Conservation (phyloP, 2,329 filamentous ascomycete species). For the Stachybotrys chartarum region DNA sequence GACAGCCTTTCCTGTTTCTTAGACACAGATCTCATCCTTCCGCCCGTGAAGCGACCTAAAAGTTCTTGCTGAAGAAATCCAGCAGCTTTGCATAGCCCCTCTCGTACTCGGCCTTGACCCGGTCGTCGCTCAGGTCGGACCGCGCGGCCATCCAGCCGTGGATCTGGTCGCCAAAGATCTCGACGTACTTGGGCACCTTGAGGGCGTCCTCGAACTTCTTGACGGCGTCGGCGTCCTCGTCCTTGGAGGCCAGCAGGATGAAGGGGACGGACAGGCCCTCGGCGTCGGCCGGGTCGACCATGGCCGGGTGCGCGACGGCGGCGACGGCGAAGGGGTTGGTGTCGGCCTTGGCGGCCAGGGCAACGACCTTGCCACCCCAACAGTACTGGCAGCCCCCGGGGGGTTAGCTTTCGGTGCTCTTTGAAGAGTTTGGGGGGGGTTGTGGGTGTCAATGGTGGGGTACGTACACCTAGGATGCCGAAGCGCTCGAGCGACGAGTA, state of each 20-base stretch:
- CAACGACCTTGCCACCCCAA: slow-evolving; percentile 64
- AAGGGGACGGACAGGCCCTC: slow-evolving; percentile 53
- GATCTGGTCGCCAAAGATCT: slow-evolving; percentile 60
- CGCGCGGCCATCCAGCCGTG: slow-evolving; percentile 72
- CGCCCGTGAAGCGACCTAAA: slow-evolving; percentile 13
- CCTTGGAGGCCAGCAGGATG: slow-evolving; percentile 56
- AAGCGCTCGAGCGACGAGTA: slow-evolving; percentile 50
- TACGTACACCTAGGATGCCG: slow-evolving; percentile 52
- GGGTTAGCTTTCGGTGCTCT: slow-evolving; percentile 2
- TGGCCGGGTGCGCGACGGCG: slow-evolving; percentile 51
- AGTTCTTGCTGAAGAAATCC: slow-evolving; percentile 49
- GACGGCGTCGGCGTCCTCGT: slow-evolving; percentile 50
- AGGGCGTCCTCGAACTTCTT: slow-evolving; percentile 49
- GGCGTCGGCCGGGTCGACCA: slow-evolving; percentile 58
- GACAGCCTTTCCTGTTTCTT: too few species aligned
- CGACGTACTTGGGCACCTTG: slow-evolving; percentile 49
- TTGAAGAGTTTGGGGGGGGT: slow-evolving; percentile 1
- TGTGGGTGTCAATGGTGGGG: too few species aligned
- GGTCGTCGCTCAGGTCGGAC: slow-evolving; percentile 47
- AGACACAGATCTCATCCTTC: too few species aligned
- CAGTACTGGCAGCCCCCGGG: slow-evolving; percentile 39
- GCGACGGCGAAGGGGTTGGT: slow-evolving; percentile 49
- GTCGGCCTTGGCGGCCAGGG: slow-evolving; percentile 39
- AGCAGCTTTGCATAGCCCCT: slow-evolving; percentile 54
- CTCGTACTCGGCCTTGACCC: slow-evolving; percentile 53